Percentiles rank a stretch among this genome's conserved stretches.
These are phyloP conservation scores for Leccinellum rugosiceps DNA, from an alignment of 768 basidiomycete species.

Conservation along the genomic window DNA sequence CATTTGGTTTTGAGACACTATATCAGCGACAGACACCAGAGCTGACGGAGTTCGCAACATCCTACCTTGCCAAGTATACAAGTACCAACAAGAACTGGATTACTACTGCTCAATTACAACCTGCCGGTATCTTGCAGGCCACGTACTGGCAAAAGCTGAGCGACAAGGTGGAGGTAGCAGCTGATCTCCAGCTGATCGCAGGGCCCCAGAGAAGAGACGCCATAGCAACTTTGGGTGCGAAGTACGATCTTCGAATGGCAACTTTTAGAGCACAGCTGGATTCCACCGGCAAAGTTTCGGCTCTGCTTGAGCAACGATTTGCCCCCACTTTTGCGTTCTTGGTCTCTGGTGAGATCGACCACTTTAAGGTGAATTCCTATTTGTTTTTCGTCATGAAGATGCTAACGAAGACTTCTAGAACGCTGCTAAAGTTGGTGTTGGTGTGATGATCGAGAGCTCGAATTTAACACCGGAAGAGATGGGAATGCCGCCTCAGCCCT, in stretches of 20 bases:
- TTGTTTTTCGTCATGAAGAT: neutral
- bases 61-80: slow-evolving; percentile 81
- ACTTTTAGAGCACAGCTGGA: slow-evolving; percentile 95
- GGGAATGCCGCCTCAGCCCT: slow-evolving; percentile 55
- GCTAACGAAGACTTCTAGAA: slow-evolving; percentile 49
- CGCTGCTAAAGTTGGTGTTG: slow-evolving; percentile 90
- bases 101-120: slow-evolving; percentile 87
- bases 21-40: slow-evolving; percentile 77
- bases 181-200: slow-evolving; percentile 83
- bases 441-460: slow-evolving; percentile 95
- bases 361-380: slow-evolving; percentile 75
- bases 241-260: slow-evolving; percentile 92
- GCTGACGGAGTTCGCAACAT: slow-evolving; percentile 64
- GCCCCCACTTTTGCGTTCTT: slow-evolving; percentile 94
- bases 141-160: slow-evolving; percentile 97
- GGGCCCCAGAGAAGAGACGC: slow-evolving; percentile 83
- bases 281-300: slow-evolving; percentile 92
- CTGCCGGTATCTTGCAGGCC: slow-evolving; percentile 78
- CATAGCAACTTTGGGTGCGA: slow-evolving; percentile 89
- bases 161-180: slow-evolving; percentile 96
- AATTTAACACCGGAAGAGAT: slow-evolving; percentile 81
- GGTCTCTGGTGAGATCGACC: slow-evolving; percentile 96
- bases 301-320: slow-evolving; percentile 92
- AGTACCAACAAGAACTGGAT: slow-evolving; percentile 78
- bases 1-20: slow-evolving; percentile 82